Percentiles rank a stretch among this genome's conserved stretches.
Conservation (phyloP, 352 stramenopile genomes). For the Phytophthora sp. region DNA sequence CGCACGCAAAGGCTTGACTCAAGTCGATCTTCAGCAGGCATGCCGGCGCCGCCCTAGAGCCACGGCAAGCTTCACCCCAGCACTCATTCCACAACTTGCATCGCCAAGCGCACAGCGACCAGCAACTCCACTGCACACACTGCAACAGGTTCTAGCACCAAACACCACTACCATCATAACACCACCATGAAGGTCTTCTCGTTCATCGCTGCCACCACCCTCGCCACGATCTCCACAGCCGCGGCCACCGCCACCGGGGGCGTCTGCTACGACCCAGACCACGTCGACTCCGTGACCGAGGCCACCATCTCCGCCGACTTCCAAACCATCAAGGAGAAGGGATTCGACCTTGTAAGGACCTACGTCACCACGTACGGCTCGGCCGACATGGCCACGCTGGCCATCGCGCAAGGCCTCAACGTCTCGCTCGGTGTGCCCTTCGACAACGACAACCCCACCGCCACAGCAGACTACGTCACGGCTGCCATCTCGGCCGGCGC, state of each 20-base stretch:
- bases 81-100: slow-evolving; percentile 39
- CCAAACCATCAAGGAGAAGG: slow-evolving; percentile 47
- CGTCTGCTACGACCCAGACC: slow-evolving; percentile 57
- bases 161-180: not conserved
- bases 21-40: slow-evolving; percentile 28
- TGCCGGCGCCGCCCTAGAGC: too few relatives aligned
- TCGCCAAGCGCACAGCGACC: slow-evolving; percentile 16
- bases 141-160: slow-evolving; percentile 2
- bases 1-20: too few relatives aligned
- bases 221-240: slow-evolving; percentile 6
- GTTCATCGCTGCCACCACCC: slow-evolving; percentile 17
- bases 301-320: slow-evolving; percentile 51
- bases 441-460: slow-evolving; percentile 37
- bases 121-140: not conserved
- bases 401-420: slow-evolving; percentile 51
- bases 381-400: slow-evolving; percentile 48
- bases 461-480: slow-evolving; percentile 40
- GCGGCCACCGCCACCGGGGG: slow-evolving; percentile 23
- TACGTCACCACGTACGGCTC: slow-evolving; percentile 52
- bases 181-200: slow-evolving; percentile 39
- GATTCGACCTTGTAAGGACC: slow-evolving; percentile 53
- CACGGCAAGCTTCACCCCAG: too few relatives aligned
- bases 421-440: slow-evolving; percentile 55
- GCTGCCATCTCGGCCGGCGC: slow-evolving; percentile 38
- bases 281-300: slow-evolving; percentile 41